These are phyloP conservation scores for Pelargonium fulgidum DNA, from an alignment of 441 rosid genomes.

Conservation along the genomic window DNA sequence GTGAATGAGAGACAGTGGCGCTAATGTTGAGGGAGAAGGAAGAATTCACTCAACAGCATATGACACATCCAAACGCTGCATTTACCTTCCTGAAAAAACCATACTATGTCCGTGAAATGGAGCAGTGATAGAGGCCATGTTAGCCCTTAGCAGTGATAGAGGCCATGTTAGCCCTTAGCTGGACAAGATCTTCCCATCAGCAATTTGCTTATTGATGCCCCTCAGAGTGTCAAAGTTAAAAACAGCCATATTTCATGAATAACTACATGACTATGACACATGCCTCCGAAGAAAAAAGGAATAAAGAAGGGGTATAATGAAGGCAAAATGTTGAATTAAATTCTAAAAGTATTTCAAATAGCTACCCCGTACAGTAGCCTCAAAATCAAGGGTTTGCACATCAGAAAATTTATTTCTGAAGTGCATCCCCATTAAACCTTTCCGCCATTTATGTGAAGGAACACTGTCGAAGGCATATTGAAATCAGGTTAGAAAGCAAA, in stretches of 20 bases:
- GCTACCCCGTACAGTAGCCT: slow-evolving; percentile 28
- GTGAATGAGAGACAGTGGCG: slow-evolving; percentile 26
- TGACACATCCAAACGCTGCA: slow-evolving; percentile 73
- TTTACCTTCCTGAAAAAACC: slow-evolving; percentile 88
- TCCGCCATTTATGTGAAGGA: slow-evolving; percentile 54
- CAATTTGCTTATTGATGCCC: slow-evolving; percentile 78
- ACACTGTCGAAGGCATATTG: slow-evolving; percentile 64
- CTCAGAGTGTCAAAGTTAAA: slow-evolving; percentile 55
- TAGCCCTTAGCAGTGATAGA: too few species aligned
- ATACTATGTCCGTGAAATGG: slow-evolving; percentile 66
- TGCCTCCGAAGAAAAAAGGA: slow-evolving; percentile 27
- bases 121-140: slow-evolving; percentile 82
- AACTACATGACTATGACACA: slow-evolving; percentile 36
- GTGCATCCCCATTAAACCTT: slow-evolving; percentile 55
- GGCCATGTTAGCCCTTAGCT: slow-evolving; percentile 80
- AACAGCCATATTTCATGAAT: slow-evolving; percentile 33
- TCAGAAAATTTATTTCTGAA: slow-evolving; percentile 34
- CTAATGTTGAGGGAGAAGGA: slow-evolving; percentile 46
- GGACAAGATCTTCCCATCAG: slow-evolving; percentile 91
- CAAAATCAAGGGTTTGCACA: slow-evolving; percentile 36
- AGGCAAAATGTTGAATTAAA: slow-evolving; percentile 24
- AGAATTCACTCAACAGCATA: slow-evolving; percentile 64
- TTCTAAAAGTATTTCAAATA: slow-evolving; percentile 31
- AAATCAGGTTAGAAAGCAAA: slow-evolving; percentile 54
- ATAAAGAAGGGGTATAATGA: slow-evolving; percentile 15